Percentiles rank a stretch among this genome's conserved stretches.
These are phyloP conservation scores for Allium fistulosum DNA, from an alignment of 106 monocot species.

Conservation along the genomic window DNA sequence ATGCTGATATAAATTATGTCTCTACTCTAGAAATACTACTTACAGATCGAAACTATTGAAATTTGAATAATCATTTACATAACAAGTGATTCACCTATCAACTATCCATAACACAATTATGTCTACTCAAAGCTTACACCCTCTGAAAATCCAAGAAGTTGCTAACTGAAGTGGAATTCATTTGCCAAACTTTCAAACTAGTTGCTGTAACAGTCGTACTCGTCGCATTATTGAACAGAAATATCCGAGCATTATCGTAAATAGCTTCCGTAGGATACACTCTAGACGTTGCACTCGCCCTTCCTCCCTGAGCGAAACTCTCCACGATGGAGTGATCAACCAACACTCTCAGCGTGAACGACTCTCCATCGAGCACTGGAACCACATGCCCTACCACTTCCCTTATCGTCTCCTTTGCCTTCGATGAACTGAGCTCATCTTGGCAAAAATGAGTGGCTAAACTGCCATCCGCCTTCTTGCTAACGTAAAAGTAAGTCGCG, in stretches of 20 bases:
- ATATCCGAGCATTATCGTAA: conserved; percentile 29
- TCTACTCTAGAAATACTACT: no score
- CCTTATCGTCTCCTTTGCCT: conserved; percentile 55
- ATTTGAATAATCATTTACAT: no score
- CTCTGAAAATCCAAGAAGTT: background rate
- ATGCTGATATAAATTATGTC: no score
- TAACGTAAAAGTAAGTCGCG: conserved; percentile 54
- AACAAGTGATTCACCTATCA: no score
- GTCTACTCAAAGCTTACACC: no score
- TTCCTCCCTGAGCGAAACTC: conserved; percentile 68
- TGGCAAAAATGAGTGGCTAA: conserved; percentile 61
- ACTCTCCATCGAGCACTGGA: conserved; percentile 70
- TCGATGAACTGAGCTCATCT: conserved; percentile 71
- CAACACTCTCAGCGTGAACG: conserved; percentile 47
- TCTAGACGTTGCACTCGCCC: conserved; percentile 58
- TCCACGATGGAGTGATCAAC: conserved; percentile 80
- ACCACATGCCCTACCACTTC: conserved; percentile 53
- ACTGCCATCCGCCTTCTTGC: conserved; percentile 16
- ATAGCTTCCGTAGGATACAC: conserved; percentile 72
- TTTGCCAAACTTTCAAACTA: conserved; percentile 48
- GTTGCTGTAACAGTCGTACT: conserved; percentile 26
- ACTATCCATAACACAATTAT: no score
- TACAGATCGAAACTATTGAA: no score
- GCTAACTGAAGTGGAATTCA: conserved; percentile 36
- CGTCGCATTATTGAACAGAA: conserved; percentile 85